phyloP scores from a whole-genome alignment of 495 filamentous ascomycete genomes.

The Penicillium egyptiacum region DNA sequence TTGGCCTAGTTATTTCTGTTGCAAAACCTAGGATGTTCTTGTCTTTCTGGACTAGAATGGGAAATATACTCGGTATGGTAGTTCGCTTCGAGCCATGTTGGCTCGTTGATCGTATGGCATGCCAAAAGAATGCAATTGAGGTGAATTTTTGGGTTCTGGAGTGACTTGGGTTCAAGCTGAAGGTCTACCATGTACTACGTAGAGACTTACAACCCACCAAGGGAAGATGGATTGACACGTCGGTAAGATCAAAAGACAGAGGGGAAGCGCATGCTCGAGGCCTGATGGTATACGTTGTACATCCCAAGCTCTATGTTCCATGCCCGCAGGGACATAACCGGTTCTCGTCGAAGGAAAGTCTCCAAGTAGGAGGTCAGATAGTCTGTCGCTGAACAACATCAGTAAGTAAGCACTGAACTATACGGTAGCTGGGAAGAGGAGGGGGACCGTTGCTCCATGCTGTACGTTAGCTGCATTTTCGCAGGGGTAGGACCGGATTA shows the following conservation, averaged over 20 bases:
- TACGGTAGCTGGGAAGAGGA: neutral
- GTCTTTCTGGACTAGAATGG: conserved; percentile 15
- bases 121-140: neutral
- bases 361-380: neutral
- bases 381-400: neutral
- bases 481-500: neutral
- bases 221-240: neutral
- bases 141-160: neutral
- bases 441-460: neutral
- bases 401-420: neutral
- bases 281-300: neutral
- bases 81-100: neutral
- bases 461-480: neutral
- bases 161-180: too few relatives aligned
- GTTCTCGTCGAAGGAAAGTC: neutral
- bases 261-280: neutral
- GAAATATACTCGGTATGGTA: conserved; percentile 17
- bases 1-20: conserved; percentile 20
- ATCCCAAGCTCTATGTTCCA: neutral
- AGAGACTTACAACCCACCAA: neutral
- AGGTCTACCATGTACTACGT: too few relatives aligned
- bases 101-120: neutral
- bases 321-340: neutral
- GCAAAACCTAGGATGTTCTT: conserved; percentile 23
- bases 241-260: neutral